These are phyloP conservation scores for Candolleomyces aberdarensis DNA, from an alignment of 768 basidiomycete genomes.

Conservation along the genomic window DNA sequence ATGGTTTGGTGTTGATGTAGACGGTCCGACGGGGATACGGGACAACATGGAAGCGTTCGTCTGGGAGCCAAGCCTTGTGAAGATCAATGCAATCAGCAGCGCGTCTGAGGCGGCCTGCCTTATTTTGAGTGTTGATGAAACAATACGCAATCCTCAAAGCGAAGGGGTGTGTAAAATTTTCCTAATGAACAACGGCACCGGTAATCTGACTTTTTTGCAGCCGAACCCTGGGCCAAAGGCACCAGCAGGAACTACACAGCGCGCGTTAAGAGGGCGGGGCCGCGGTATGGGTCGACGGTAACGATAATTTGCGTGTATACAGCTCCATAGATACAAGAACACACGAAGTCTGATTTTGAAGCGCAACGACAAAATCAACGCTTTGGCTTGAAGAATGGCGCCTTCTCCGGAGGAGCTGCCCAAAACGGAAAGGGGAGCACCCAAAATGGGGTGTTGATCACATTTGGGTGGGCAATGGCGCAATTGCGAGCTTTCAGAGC, in stretches of 20 bases:
- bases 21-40: conserved; percentile 81
- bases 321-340: conserved; percentile 5
- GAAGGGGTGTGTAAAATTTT: conserved; percentile 62
- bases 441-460: conserved; percentile 5
- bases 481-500: conserved; percentile 11
- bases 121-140: conserved; percentile 96
- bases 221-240: conserved; percentile 82
- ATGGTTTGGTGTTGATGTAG: conserved; percentile 96
- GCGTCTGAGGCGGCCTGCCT: conserved; percentile 95
- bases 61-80: conserved; percentile 96
- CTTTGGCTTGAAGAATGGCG: background rate
- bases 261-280: conserved; percentile 83
- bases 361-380: background rate
- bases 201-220: conserved; percentile 33
- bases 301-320: conserved; percentile 11
- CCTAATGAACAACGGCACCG: conserved; percentile 13
- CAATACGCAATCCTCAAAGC: conserved; percentile 92
- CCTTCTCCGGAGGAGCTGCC: background rate
- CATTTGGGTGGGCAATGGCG: conserved; percentile 9
- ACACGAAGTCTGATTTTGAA: conserved; percentile 6
- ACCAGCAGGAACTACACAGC: conserved; percentile 87
- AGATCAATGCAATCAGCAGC: conserved; percentile 92
- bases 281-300: conserved; percentile 77
- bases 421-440: background rate
- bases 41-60: conserved; percentile 98